These are phyloP conservation scores for Penstemon eatonii DNA, from an alignment of 257 asterid species.

Conservation along the genomic window DNA sequence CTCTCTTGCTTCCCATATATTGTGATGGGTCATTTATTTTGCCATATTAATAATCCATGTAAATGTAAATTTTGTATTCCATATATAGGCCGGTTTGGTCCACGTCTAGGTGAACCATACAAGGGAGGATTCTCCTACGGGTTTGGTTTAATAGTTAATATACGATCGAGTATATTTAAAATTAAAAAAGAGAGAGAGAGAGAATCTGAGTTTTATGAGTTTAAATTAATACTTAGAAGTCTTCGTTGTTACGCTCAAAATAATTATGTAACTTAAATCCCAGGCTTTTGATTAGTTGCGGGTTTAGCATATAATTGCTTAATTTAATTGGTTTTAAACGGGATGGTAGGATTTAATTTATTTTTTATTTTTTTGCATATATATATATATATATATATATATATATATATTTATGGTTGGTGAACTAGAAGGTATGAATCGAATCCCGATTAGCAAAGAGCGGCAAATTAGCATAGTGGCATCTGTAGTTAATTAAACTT, in stretches of 20 bases:
- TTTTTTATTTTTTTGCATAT: neutral
- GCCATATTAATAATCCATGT: constrained; percentile 20
- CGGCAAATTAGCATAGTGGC: constrained; percentile 20
- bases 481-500: constrained; percentile 3
- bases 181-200: too few species aligned
- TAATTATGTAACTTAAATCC: neutral
- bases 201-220: neutral
- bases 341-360: neutral
- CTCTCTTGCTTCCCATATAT: constrained; percentile 17
- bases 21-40: constrained; percentile 4
- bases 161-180: too few species aligned
- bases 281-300: neutral
- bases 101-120: constrained; percentile 22
- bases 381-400: too few species aligned
- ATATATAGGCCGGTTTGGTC: neutral
- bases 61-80: neutral
- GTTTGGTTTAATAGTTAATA: constrained; percentile 6
- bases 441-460: constrained; percentile 28
- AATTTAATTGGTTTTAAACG: neutral
- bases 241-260: constrained; percentile 11
- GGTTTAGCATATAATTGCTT: constrained; percentile 8
- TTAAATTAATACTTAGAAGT: constrained; percentile 4
- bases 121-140: constrained; percentile 20
- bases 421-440: constrained; percentile 15
- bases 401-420: constrained; percentile 6